phyloP scores from a whole-genome alignment of 2,329 filamentous ascomycete genomes.

The Ophiocordyceps camponoti-saundersi region DNA sequence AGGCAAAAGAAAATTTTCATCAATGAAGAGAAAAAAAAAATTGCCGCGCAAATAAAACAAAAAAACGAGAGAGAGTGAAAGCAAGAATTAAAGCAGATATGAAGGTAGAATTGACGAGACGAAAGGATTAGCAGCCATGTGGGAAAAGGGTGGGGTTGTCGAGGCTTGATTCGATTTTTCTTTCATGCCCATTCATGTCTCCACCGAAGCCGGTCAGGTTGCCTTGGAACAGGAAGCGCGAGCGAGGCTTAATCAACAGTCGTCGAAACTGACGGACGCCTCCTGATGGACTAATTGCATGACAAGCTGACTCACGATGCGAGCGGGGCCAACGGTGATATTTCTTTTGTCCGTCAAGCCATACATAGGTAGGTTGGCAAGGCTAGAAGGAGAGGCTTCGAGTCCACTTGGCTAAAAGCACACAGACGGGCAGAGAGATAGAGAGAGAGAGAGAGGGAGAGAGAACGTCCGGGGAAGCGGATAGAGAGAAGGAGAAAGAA shows the following conservation, averaged over 20 bases:
- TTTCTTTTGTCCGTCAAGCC: neutral
- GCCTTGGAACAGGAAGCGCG: neutral
- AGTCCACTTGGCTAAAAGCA: neutral
- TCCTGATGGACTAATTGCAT: neutral
- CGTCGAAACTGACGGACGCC: neutral
- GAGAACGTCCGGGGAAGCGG: too few relatives aligned
- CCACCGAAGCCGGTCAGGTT: neutral
- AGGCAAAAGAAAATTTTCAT: too few relatives aligned
- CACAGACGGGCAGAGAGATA: too few relatives aligned
- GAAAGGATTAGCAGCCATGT: conserved; percentile 10
- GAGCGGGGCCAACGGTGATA: neutral
- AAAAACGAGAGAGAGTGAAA: neutral
- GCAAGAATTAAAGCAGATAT: neutral
- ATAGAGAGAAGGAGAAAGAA: conserved; percentile 5
- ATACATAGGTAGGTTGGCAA: too few relatives aligned
- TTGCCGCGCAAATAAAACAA: conserved; percentile 1
- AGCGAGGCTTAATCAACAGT: neutral
- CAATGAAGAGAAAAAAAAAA: too few relatives aligned
- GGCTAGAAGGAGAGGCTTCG: neutral
- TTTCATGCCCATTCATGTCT: neutral
- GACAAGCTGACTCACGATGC: conserved; percentile 3
- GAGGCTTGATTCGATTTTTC: conserved; percentile 6
- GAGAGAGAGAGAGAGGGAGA: too few relatives aligned
- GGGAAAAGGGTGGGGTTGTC: conserved; percentile 10
- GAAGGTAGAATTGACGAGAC: conserved; percentile 13